Conservation (phyloP, 495 filamentous ascomycete genomes). For the Podospora australis region DNA sequence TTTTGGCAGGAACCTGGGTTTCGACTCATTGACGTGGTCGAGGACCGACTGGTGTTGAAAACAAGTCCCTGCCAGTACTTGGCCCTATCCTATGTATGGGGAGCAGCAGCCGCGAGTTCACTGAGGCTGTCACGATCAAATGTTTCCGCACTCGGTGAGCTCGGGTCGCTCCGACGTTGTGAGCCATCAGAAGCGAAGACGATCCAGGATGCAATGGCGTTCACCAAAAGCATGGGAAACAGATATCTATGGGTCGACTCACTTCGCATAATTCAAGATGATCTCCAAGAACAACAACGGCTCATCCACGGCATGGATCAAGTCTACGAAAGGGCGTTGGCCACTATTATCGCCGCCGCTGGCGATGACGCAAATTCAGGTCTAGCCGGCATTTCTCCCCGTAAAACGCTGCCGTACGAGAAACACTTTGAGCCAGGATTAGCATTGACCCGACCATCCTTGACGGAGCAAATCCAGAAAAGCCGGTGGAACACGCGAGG, state of each 20-base stretch:
- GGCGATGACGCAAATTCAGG: neutral
- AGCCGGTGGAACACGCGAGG: neutral
- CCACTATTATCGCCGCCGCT: neutral
- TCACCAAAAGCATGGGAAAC: neutral
- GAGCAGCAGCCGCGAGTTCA: neutral
- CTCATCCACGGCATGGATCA: neutral
- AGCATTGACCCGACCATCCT: neutral
- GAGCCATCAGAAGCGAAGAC: neutral
- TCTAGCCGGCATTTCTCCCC: neutral
- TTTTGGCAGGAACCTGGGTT: neutral
- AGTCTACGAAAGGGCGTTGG: neutral
- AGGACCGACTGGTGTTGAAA: neutral
- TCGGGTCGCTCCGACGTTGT: neutral
- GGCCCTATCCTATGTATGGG: neutral
- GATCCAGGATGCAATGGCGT: neutral
- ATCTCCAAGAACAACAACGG: neutral
- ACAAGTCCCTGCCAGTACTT: neutral
- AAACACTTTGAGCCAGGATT: neutral
- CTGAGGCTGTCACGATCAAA: neutral
- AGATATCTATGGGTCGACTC: neutral
- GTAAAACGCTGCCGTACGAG: neutral
- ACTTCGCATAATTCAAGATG: neutral
- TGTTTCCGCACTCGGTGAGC: neutral
- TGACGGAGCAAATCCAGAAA: neutral
- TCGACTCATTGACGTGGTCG: neutral